Evolutionary conservation across 257 asterid genomes (phyloP).

Genomic region (Solanum sitiens): DNA sequence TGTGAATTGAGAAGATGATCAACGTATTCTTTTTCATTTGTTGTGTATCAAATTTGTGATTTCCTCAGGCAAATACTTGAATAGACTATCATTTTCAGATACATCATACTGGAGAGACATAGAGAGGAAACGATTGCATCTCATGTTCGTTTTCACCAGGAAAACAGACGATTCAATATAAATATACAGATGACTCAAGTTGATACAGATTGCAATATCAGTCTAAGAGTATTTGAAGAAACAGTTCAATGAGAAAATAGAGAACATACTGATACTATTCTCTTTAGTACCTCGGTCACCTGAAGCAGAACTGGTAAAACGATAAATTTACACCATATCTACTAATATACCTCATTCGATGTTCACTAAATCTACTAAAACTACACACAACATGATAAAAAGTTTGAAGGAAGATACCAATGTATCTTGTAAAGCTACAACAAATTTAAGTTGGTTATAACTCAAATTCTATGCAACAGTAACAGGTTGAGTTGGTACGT

Average conservation of each 20-base stretch:
- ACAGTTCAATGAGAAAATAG: not conserved
- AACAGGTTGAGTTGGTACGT: slow-evolving; percentile 11
- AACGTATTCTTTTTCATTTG: not conserved
- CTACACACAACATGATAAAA: not conserved
- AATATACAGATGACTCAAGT: not conserved
- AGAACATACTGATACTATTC: not conserved
- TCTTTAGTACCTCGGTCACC: not conserved
- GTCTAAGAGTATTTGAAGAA: not conserved
- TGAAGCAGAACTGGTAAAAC: not conserved
- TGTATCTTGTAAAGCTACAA: not conserved
- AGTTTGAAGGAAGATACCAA: not conserved
- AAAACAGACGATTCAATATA: not conserved
- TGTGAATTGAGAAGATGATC: not conserved
- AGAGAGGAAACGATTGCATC: not conserved
- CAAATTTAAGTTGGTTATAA: not conserved
- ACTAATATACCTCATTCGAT: not conserved
- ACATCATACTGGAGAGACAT: not conserved
- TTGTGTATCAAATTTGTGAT: not conserved
- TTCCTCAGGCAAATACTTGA: not conserved
- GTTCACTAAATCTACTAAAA: not conserved
- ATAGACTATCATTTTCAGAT: not conserved
- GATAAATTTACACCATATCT: not conserved
- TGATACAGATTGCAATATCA: not conserved
- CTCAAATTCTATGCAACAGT: slow-evolving; percentile 4
- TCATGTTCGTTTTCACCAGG: not conserved